Conservation (phyloP, 805 yeast genomes). For the Yamadazyma olivae region DNA sequence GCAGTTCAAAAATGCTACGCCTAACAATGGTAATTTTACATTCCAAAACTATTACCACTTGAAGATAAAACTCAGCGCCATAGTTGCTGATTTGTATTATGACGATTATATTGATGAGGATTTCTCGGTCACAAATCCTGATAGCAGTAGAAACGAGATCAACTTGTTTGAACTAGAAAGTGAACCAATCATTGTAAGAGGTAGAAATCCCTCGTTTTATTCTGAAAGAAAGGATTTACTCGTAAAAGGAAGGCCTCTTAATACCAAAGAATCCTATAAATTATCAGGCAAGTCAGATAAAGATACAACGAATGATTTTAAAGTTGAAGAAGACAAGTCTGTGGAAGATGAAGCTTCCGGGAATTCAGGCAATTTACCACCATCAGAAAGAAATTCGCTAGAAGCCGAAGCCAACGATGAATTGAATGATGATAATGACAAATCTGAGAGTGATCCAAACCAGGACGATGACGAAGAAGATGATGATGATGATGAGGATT, state of each 20-base stretch:
- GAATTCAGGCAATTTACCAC: background rate
- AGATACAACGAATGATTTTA: background rate
- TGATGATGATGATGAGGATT: slow-evolving; percentile 9
- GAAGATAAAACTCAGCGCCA: slow-evolving; percentile 29
- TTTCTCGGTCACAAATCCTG: slow-evolving; percentile 15
- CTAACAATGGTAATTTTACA: slow-evolving; percentile 46
- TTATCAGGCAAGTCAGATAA: slow-evolving; percentile 6
- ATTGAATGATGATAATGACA: slow-evolving; percentile 2
- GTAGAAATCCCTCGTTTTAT: slow-evolving; percentile 61
- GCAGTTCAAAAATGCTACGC: slow-evolving; percentile 51
- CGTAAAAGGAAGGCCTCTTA: slow-evolving; percentile 27
- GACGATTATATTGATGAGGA: slow-evolving; percentile 37
- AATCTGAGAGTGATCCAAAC: slow-evolving; percentile 8
- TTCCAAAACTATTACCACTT: slow-evolving; percentile 47
- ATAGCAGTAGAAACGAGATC: slow-evolving; percentile 27
- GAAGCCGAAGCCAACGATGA: slow-evolving; percentile 1
- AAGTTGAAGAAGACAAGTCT: slow-evolving; percentile 1
- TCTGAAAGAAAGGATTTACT: slow-evolving; percentile 49
- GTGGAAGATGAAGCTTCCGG: background rate
- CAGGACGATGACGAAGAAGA: slow-evolving; percentile 9
- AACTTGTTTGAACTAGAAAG: slow-evolving; percentile 27
- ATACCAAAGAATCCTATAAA: slow-evolving; percentile 16
- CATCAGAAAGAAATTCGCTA: background rate
- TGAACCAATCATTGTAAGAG: slow-evolving; percentile 55
- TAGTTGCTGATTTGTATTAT: slow-evolving; percentile 36